phyloP scores from a whole-genome alignment of 2,329 filamentous ascomycete species.

The Xylaria multiplex region DNA sequence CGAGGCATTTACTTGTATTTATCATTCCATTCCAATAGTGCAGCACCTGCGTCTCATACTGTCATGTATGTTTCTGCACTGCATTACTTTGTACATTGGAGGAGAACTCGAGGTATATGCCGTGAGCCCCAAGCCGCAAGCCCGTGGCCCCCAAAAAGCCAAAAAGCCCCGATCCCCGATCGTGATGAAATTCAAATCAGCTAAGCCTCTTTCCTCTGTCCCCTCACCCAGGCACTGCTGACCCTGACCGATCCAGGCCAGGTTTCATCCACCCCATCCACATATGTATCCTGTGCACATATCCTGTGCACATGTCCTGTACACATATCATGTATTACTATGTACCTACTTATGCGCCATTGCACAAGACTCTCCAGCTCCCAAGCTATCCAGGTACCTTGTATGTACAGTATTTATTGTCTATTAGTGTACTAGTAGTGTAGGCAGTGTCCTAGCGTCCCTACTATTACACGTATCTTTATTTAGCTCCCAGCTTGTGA shows the following conservation, averaged over 20 bases:
- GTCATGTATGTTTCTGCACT: neutral
- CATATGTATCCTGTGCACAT: neutral
- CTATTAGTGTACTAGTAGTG: too few species aligned
- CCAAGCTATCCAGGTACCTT: too few species aligned
- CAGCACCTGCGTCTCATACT: neutral
- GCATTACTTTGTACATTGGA: too few species aligned
- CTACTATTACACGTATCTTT: too few species aligned
- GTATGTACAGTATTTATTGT: too few species aligned
- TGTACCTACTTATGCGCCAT: too few species aligned
- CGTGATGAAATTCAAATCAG: conserved; percentile 29
- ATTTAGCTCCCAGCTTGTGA: conserved; percentile 22
- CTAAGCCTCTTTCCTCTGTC: conserved; percentile 13
- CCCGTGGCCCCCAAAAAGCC: neutral
- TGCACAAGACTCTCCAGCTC: conserved; percentile 3
- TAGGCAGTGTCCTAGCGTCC: too few species aligned
- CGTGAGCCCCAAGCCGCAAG: neutral
- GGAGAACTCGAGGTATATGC: neutral
- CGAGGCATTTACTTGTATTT: too few species aligned
- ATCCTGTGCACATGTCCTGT: neutral
- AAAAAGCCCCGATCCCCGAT: conserved; percentile 25
- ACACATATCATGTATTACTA: too few species aligned
- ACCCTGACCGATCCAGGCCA: neutral
- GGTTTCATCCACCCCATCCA: neutral
- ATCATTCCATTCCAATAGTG: neutral
- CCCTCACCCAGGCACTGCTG: neutral